A percentile compares a stretch with the other conserved stretches of the same genome.
phyloP scores from a whole-genome alignment of 768 basidiomycete genomes.

The Podaxis carcinomalis region DNA sequence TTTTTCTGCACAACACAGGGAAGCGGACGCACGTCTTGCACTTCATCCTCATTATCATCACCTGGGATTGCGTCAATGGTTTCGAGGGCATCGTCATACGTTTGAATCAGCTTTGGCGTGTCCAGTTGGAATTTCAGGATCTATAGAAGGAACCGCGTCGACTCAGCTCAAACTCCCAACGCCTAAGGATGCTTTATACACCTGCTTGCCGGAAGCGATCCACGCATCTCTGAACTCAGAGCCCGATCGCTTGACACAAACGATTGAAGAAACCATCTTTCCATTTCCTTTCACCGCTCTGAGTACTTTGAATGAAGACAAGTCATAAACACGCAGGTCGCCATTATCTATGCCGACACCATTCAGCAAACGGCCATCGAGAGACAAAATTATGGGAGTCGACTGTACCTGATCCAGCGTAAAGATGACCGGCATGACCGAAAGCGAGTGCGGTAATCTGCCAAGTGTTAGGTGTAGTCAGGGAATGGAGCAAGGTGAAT shows the following conservation, averaged over 20 bases:
- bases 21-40: conserved; percentile 25
- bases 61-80: conserved; percentile 40
- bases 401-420: conserved; percentile 58
- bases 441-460: conserved; percentile 49
- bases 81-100: conserved; percentile 41
- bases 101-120: conserved; percentile 49
- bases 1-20: not conserved
- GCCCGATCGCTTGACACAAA: conserved; percentile 36
- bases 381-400: conserved; percentile 5
- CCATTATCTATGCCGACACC: conserved; percentile 55
- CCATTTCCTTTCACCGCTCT: conserved; percentile 59
- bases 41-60: conserved; percentile 65
- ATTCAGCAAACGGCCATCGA: not conserved
- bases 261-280: conserved; percentile 60
- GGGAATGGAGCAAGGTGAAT: conserved; percentile 1
- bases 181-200: conserved; percentile 22
- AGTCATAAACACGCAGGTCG: conserved; percentile 59
- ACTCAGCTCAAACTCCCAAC: not conserved
- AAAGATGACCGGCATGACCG: conserved; percentile 43
- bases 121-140: conserved; percentile 44
- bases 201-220: conserved; percentile 62
- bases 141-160: conserved; percentile 13
- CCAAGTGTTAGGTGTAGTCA: conserved; percentile 10
- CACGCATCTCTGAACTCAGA: conserved; percentile 48
- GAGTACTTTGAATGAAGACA: conserved; percentile 53